Evolutionary conservation across 768 basidiomycete genomes (phyloP).

Genomic region (Cyclocybe cylindracea): DNA sequence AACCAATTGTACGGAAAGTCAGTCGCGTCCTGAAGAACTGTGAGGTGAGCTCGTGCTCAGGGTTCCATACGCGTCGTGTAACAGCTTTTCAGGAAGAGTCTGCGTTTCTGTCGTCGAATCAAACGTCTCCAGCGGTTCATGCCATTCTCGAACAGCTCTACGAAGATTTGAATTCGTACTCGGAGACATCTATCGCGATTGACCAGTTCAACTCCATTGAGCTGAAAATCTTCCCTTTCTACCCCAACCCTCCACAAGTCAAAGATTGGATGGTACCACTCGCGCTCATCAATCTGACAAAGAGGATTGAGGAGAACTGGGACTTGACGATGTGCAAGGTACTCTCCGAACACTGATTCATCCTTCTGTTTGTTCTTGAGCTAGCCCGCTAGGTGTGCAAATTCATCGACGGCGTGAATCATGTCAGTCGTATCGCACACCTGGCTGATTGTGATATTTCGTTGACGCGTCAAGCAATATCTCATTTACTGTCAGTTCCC

Average conservation of each 20-base stretch:
- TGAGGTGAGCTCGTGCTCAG: slow-evolving; percentile 61
- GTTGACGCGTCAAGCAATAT: slow-evolving; percentile 82
- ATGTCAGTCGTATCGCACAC: slow-evolving; percentile 88
- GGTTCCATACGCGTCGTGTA: slow-evolving; percentile 4
- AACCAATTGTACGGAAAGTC: slow-evolving; percentile 93
- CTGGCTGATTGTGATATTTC: slow-evolving; percentile 87
- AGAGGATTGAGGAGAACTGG: slow-evolving; percentile 89
- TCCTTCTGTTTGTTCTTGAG: not conserved
- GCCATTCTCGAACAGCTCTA: slow-evolving; percentile 94
- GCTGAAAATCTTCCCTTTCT: slow-evolving; percentile 94
- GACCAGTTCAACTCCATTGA: slow-evolving; percentile 95
- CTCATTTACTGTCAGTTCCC: slow-evolving; percentile 80
- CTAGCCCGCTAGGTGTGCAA: slow-evolving; percentile 58
- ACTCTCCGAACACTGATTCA: not conserved
- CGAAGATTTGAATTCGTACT: slow-evolving; percentile 96
- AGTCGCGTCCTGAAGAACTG: slow-evolving; percentile 85
- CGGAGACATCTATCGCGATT: slow-evolving; percentile 90
- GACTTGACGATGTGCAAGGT: slow-evolving; percentile 93
- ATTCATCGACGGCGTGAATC: slow-evolving; percentile 89
- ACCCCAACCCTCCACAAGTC: slow-evolving; percentile 88
- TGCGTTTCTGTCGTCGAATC: slow-evolving; percentile 75
- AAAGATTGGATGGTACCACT: slow-evolving; percentile 96
- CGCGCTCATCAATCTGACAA: slow-evolving; percentile 80
- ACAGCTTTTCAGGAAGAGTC: slow-evolving; percentile 72
- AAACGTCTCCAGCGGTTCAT: slow-evolving; percentile 66